Evolutionary conservation across 305 asterid species (phyloP).

Genomic region (Fraxinus angustifolia): DNA sequence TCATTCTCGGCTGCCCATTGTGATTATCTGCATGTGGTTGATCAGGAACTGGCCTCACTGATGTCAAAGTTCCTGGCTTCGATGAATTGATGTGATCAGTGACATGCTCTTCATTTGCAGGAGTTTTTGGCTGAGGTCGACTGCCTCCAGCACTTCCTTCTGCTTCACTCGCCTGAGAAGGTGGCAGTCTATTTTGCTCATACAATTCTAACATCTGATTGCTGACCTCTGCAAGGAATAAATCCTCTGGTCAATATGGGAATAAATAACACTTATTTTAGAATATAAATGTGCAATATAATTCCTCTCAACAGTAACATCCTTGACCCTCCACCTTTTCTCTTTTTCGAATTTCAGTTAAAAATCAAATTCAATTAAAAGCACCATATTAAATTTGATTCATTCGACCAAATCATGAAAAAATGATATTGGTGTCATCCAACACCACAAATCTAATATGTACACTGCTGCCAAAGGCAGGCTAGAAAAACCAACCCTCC

Average conservation of each 20-base stretch:
- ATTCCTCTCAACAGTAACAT: slow-evolving; percentile 17
- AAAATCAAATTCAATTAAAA: slow-evolving; percentile 8
- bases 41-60: slow-evolving; percentile 39
- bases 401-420: slow-evolving; percentile 18
- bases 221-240: slow-evolving; percentile 84
- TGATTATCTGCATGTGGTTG: slow-evolving; percentile 42
- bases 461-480: slow-evolving; percentile 33
- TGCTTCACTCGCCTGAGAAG: slow-evolving; percentile 74
- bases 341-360: background rate
- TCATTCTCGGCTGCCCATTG: slow-evolving; percentile 35
- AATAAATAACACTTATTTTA: background rate
- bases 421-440: slow-evolving; percentile 24
- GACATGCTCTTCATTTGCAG: slow-evolving; percentile 51
- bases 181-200: slow-evolving; percentile 74
- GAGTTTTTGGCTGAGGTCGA: slow-evolving; percentile 52
- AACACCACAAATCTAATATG: slow-evolving; percentile 25
- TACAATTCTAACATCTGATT: slow-evolving; percentile 95
- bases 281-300: background rate
- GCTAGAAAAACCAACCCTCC: slow-evolving; percentile 80
- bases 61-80: slow-evolving; percentile 40
- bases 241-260: slow-evolving; percentile 8
- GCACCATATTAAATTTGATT: slow-evolving; percentile 12
- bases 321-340: slow-evolving; percentile 32
- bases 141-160: slow-evolving; percentile 72
- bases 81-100: slow-evolving; percentile 37